A percentile compares a stretch with the other conserved stretches of the same genome.
Evolutionary conservation across 768 basidiomycete genomes (phyloP).

Genomic region (Suillus americanus): DNA sequence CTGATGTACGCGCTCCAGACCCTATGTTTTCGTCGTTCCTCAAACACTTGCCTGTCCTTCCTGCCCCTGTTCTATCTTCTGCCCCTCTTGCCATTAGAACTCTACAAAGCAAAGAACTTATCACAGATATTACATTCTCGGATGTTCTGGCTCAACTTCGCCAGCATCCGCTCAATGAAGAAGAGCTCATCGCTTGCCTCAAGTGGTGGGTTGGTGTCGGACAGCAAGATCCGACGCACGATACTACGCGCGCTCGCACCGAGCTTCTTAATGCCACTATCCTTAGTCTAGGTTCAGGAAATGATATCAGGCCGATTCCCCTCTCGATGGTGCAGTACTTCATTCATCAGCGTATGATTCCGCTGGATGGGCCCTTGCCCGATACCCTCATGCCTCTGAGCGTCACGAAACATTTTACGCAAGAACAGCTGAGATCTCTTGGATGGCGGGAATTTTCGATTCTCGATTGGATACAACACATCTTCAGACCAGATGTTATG

Average conservation of each 20-base stretch:
- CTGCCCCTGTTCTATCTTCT: slow-evolving; percentile 54
- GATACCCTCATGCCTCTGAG: slow-evolving; percentile 65
- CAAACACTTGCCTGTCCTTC: slow-evolving; percentile 72
- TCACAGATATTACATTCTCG: slow-evolving; percentile 73
- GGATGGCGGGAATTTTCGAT: slow-evolving; percentile 80
- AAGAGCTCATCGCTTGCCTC: slow-evolving; percentile 79
- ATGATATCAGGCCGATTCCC: slow-evolving; percentile 58
- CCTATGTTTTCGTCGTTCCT: slow-evolving; percentile 71
- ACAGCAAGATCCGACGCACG: slow-evolving; percentile 32
- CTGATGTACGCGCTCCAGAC: slow-evolving; percentile 73
- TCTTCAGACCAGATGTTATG: slow-evolving; percentile 48
- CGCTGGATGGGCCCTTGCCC: slow-evolving; percentile 78
- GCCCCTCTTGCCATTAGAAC: slow-evolving; percentile 61
- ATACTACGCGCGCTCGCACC: slow-evolving; percentile 46
- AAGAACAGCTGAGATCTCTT: slow-evolving; percentile 57
- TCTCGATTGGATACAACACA: slow-evolving; percentile 70
- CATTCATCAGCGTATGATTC: slow-evolving; percentile 69
- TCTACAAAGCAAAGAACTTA: slow-evolving; percentile 60
- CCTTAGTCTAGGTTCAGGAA: slow-evolving; percentile 41
- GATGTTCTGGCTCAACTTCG: slow-evolving; percentile 84
- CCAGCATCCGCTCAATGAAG: slow-evolving; percentile 62
- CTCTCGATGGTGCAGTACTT: slow-evolving; percentile 71
- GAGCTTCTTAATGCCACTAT: slow-evolving; percentile 75
- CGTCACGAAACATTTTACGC: slow-evolving; percentile 60
- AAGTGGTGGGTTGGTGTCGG: slow-evolving; percentile 76